Base-by-base conservation (phyloP, 2,329 filamentous ascomycete genomes). In the Davidsoniella australis region DNA sequence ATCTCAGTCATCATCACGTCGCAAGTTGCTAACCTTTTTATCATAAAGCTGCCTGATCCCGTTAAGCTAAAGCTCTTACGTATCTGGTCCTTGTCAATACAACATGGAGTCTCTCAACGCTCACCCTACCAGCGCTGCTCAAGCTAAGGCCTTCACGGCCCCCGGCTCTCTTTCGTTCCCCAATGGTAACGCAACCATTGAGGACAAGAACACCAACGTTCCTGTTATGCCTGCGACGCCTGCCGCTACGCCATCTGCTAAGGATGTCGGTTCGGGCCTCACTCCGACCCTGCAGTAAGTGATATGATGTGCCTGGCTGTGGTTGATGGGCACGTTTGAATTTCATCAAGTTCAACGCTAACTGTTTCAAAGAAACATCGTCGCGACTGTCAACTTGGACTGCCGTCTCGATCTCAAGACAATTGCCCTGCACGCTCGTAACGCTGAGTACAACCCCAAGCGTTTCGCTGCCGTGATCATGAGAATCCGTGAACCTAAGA, bases 391-490 rank as follows among this genome's bases (percentile, higher is more conserved):
- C 72, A 96, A 96, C 67, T 76, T 96, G 62, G 86, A 93, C 72
- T 95, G 89, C 70, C 88, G 89, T 59, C 72, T 96, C 69, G 91
- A 98, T 65, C 76, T 98, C 58, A 96, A 96, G 82, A 96, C 91
- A 59, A 96, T 98, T 65, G 91, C 91, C 59, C 76, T 96, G 64
- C 91, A 98, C 68, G 91, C 91, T 56, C 82, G 91, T 68, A 98
- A 96, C 66, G 91, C 91, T 56, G 91, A 96, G 73, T 95, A 95
- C 74, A 95, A 94, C 64, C 88, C 87, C 55, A 94, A 95, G 87
- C 89, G 89, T 82, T 96, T 96, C 63, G 91, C 89, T 59, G 89
- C 89, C 63, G 89, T 96, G 57, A 96, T 98, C 67, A 96, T 98
- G 91, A 87, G 91, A 71, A 98, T 98, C 58, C 88, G 91, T 61